Conservation (phyloP, 2,329 filamentous ascomycete genomes). For the Ustulina deusta region DNA sequence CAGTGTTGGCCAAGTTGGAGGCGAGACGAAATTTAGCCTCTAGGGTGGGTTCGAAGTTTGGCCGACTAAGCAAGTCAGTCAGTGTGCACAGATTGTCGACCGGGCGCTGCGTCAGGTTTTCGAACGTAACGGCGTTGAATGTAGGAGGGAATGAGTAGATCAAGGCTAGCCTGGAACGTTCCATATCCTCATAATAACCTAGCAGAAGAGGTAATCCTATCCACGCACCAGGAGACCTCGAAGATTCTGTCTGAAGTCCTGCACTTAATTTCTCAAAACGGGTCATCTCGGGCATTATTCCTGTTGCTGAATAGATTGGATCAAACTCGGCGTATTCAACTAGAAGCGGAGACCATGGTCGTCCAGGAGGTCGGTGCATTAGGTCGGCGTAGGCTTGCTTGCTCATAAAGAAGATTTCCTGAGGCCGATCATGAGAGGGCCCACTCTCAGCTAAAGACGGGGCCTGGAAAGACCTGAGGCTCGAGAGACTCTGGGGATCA, state of each 20-base stretch:
- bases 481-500: slow-evolving; percentile 65
- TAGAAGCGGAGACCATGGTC: slow-evolving; percentile 68
- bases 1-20: slow-evolving; percentile 76
- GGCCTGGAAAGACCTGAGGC: slow-evolving; percentile 58
- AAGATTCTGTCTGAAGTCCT: slow-evolving; percentile 66
- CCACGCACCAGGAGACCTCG: slow-evolving; percentile 66
- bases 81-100: slow-evolving; percentile 66
- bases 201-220: slow-evolving; percentile 71
- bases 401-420: slow-evolving; percentile 65
- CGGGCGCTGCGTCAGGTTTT: slow-evolving; percentile 62
- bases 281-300: slow-evolving; percentile 73
- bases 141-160: slow-evolving; percentile 78
- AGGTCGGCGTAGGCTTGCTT: slow-evolving; percentile 65
- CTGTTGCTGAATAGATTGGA: slow-evolving; percentile 70
- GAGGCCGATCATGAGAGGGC: slow-evolving; percentile 48
- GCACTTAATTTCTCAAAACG: slow-evolving; percentile 72
- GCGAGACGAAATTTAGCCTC: slow-evolving; percentile 83
- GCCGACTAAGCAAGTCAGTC: slow-evolving; percentile 63
- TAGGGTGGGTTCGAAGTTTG: slow-evolving; percentile 71
- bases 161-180: slow-evolving; percentile 76
- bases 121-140: slow-evolving; percentile 70
- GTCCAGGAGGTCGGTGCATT: slow-evolving; percentile 56
- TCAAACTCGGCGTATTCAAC: slow-evolving; percentile 78
- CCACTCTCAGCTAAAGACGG: slow-evolving; percentile 53
- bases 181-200: slow-evolving; percentile 80